phyloP scores from a whole-genome alignment of 495 filamentous ascomycete species.

The Friedmanniomyces simplex region DNA sequence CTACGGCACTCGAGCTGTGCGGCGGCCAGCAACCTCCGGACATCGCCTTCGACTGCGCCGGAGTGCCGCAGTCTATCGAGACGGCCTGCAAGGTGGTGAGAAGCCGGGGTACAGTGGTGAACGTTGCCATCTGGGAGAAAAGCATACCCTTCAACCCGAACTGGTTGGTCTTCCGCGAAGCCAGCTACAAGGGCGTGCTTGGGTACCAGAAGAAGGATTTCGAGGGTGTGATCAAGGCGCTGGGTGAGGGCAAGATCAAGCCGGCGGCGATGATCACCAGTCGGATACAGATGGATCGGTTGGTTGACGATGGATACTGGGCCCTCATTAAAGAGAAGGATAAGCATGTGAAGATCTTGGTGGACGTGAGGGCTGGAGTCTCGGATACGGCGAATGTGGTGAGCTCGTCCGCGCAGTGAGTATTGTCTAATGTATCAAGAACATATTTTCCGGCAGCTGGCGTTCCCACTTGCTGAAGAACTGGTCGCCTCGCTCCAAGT shows the following conservation, averaged over 20 bases:
- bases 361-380: conserved; percentile 19
- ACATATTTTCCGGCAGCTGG: not conserved
- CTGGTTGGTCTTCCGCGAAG: conserved; percentile 28
- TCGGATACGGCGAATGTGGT: not conserved
- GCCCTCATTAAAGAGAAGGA: conserved; percentile 31
- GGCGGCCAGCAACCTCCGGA: conserved; percentile 22
- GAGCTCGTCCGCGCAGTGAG: not conserved
- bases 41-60: conserved; percentile 31
- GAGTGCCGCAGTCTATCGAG: conserved; percentile 23
- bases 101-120: conserved; percentile 27
- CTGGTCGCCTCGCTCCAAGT: not conserved
- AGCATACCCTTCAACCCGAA: conserved; percentile 28
- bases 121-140: conserved; percentile 32
- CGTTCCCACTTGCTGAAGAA: not conserved
- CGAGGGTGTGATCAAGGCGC: conserved; percentile 26
- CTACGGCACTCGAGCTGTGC: conserved; percentile 17
- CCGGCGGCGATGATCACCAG: conserved; percentile 30
- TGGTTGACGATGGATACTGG: conserved; percentile 28
- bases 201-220: conserved; percentile 30
- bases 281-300: conserved; percentile 26
- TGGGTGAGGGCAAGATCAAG: conserved; percentile 24
- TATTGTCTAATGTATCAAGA: not conserved
- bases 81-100: conserved; percentile 22
- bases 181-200: conserved; percentile 25
- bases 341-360: conserved; percentile 33